Conservation (phyloP, 257 asterid species). For the Solanum ossicruentum region DNA sequence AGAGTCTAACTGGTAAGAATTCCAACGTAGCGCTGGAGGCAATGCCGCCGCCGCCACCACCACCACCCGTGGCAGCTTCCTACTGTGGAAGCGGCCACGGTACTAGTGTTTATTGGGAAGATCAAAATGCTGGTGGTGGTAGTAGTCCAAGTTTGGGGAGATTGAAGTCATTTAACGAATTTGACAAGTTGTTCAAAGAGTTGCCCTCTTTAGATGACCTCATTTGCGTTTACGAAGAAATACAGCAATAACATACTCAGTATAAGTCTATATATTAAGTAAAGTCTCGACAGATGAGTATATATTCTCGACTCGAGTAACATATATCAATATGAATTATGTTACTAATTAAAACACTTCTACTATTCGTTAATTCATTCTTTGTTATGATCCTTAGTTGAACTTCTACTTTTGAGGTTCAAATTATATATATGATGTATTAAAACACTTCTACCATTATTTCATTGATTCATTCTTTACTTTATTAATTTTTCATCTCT, state of each 20-base stretch:
- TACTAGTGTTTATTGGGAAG: background rate
- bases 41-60: background rate
- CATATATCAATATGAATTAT: background rate
- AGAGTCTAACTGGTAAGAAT: conserved; percentile 33
- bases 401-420: background rate
- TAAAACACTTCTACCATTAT: background rate
- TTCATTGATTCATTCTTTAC: background rate
- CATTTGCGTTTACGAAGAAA: conserved; percentile 2
- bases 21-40: conserved; percentile 1
- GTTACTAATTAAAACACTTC: background rate
- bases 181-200: conserved; percentile 23
- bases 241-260: background rate
- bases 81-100: background rate
- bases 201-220: conserved; percentile 30
- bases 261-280: no score
- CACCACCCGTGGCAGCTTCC: background rate
- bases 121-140: background rate
- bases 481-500: background rate
- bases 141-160: conserved; percentile 2
- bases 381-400: background rate
- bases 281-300: no score
- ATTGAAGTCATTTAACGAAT: conserved; percentile 28
- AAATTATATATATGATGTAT: background rate
- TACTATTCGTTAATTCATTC: background rate
- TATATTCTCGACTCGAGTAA: background rate